Evolutionary conservation across 192 early-diverging fungal species (phyloP), one percentile per base, ranked within the genome.

Genomic region (Coemansia guatemalensis): DNA sequence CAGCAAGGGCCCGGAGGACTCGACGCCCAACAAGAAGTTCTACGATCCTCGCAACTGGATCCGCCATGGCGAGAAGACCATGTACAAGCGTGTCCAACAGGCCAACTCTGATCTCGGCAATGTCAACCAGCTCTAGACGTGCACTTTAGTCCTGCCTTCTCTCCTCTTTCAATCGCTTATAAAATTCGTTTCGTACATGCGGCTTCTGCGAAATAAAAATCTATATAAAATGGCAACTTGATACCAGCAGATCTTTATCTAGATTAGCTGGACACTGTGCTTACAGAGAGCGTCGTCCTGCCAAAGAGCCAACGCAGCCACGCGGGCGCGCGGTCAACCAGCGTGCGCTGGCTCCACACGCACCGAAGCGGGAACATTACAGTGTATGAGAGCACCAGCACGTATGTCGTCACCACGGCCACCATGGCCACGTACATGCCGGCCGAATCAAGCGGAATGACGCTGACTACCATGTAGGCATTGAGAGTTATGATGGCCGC

Each of bases 1-100:
- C 59, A 74, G 94, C 69, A 94, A 96, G 59, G 95, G 93, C 73
- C 83, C 84, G n/a, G 86, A 88, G 82, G 95, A 96, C 86, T 56
- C 57, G 8, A 39, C 77, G 4, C 95, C 94, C 83, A 97, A 96
- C 88, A 97, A 97, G 90, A 97, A 97, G 85, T 90, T 88, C 84
- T 96, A 97, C 82, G 95, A 97, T 79, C 95, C 95, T 50, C 92
- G 95, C 75, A 91, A 92, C 69, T 96, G 87, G 73, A 75, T 97
- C 71, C 92, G 95, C 65, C 87, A 91, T 73, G 88, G 85, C 68
- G 95, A 97, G 80, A 92, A 95, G 87, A 79, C 76, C 69, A 91
- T 96, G 92, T 78, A 76, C 75, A 84, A 84, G 63, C 92, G 94
- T 83, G 90, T 92, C 60, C 73, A 89, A 74, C 68, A 87, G 64